Base-by-base conservation (phyloP, 2,329 filamentous ascomycete species). In the Hypoxylon sp. region DNA sequence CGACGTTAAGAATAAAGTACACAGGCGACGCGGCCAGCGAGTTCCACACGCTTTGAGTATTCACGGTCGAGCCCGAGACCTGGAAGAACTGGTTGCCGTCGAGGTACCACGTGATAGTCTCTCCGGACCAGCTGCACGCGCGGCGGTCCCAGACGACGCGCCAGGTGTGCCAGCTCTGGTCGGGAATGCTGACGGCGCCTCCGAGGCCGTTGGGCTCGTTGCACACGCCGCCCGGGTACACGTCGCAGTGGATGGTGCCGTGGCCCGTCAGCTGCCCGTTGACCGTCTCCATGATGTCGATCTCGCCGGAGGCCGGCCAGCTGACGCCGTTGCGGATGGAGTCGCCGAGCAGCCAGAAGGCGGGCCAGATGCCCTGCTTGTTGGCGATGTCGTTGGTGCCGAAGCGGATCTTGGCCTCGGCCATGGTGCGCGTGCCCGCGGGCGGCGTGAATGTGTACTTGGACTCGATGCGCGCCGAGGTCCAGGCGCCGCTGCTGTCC, bases 281-380 rank as follows among this genome's bases (percentile, higher is more conserved):
- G 65, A 86, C 78, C 28, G 80, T 81, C 78, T 86, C 84, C 56
- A 85, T 79, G 63, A 85, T 79, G 70, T 86, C 84, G 49, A 86
- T 75, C 78, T 86, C 84, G 25, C 84, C 84, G 69, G 83, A 85
- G 6, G 75, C 76, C 0, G 84, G 84, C 84, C 84, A 86, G 19
- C 69, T 65, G 2, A 80, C 82, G 11, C 84, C 83, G 65, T 78
- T 74, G 5, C 84, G 81, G 55, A 85, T 77, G 14, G 82, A 77
- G 63, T 84, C 79, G 10, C 84, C 84, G 0, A 86, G 80, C 58
- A 85, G 76, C 84, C 84, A 86, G 72, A 86, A 86, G 2, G 84
- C 84, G 2, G 84, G 84, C 84, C 84, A 86, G 68, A 86, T 79
- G 11, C 84, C 84, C 70, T 83, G 79, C 76, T 85, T 84, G 52